Conservation (phyloP, 768 basidiomycete genomes). For the Exidia glandulosa region DNA sequence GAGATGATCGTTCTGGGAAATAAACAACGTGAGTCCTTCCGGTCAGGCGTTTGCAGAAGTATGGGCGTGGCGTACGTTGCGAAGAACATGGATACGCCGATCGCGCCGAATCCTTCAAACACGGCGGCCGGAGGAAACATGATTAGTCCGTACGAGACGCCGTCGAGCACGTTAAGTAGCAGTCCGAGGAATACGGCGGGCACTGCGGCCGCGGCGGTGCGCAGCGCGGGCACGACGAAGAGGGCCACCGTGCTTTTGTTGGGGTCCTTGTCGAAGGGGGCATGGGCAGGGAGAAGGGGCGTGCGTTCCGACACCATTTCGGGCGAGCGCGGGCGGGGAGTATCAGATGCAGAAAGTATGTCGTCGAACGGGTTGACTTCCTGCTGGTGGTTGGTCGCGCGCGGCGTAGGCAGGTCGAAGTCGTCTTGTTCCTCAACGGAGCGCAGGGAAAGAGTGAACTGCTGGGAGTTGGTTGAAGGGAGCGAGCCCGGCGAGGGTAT, state of each 20-base stretch:
- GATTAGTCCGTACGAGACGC: slow-evolving; percentile 94
- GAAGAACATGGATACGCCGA: slow-evolving; percentile 95
- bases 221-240: too few species aligned
- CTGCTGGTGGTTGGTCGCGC: neutral
- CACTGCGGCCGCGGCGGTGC: slow-evolving; percentile 25
- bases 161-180: slow-evolving; percentile 85
- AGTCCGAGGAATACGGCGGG: slow-evolving; percentile 80
- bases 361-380: neutral
- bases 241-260: neutral
- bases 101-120: slow-evolving; percentile 71
- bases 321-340: neutral
- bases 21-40: slow-evolving; percentile 2
- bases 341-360: neutral
- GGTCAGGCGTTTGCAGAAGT: neutral
- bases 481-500: neutral
- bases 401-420: neutral
- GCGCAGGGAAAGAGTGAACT: neutral
- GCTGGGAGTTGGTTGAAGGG: neutral
- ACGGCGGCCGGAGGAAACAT: slow-evolving; percentile 79
- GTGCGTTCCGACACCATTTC: neutral
- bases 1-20: slow-evolving; percentile 52
- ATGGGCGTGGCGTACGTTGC: slow-evolving; percentile 42
- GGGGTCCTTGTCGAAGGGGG: neutral
- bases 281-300: neutral
- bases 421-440: neutral